Percentiles rank a stretch among this genome's conserved stretches.
phyloP scores from a whole-genome alignment of 305 asterid genomes.

The Solanum chacoense region DNA sequence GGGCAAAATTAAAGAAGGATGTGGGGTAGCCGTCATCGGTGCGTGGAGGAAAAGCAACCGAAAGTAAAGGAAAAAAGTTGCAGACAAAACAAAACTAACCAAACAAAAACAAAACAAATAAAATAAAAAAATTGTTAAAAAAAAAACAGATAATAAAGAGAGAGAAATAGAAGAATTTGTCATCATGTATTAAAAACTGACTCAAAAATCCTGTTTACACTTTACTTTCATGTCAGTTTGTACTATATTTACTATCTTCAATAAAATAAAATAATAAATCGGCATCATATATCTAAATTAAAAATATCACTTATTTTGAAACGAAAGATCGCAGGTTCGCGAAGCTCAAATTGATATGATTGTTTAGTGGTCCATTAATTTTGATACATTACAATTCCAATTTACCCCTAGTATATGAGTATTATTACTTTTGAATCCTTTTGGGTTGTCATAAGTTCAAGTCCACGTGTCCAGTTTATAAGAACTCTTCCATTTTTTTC shows the following conservation, averaged over 20 bases:
- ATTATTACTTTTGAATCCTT: neutral
- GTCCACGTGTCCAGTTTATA: neutral
- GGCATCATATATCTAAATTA: neutral
- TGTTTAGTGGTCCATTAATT: neutral
- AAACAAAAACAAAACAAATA: slow-evolving; percentile 1
- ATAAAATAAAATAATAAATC: neutral
- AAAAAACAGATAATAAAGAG: neutral
- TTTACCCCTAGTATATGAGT: neutral
- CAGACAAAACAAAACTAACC: slow-evolving; percentile 12
- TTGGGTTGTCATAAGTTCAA: neutral
- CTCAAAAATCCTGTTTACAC: neutral
- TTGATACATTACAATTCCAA: neutral
- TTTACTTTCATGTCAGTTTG: neutral
- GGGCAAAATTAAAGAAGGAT: neutral
- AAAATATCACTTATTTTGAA: neutral
- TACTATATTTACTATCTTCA: neutral
- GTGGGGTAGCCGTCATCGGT: neutral
- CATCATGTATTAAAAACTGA: neutral
- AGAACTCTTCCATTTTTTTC: neutral
- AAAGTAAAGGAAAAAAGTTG: slow-evolving; percentile 8
- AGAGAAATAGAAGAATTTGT: neutral
- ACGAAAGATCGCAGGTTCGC: fast-evolving
- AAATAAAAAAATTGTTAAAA: neutral
- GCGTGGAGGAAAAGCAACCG: slow-evolving; percentile 23
- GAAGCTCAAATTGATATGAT: neutral